Conservation (phyloP, 2,329 filamentous ascomycete species). For the Aspergillus novofumigatus region DNA sequence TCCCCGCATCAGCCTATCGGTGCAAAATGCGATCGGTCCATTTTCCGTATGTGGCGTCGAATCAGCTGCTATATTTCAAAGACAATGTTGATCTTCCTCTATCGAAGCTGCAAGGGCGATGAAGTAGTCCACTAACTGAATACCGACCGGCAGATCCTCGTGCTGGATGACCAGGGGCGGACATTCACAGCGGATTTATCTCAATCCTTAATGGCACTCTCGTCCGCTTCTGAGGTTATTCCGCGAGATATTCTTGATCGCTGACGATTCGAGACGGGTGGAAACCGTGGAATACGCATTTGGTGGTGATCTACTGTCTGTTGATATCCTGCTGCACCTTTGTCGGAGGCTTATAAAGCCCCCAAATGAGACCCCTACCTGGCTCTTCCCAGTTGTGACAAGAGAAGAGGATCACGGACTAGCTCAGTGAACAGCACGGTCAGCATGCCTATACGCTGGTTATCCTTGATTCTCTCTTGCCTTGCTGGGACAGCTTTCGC, state of each 20-base stretch:
- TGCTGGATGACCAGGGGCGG: conserved; percentile 1
- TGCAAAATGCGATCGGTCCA: neutral
- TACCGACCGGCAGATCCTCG: neutral
- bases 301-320: neutral
- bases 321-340: neutral
- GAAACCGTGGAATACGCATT: neutral
- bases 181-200: conserved; percentile 10
- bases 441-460: conserved; percentile 19
- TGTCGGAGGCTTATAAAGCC: neutral
- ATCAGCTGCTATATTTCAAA: neutral
- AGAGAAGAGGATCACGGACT: neutral
- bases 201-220: neutral
- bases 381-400: neutral
- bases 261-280: neutral
- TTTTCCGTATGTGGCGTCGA: neutral
- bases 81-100: neutral
- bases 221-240: neutral
- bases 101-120: neutral
- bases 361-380: neutral
- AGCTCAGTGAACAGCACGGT: neutral
- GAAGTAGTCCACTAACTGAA: neutral
- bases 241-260: neutral
- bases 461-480: conserved; percentile 14
- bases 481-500: conserved; percentile 23
- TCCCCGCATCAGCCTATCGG: neutral